Evolutionary conservation across 768 basidiomycete species (phyloP).

Genomic region (Termitomyces eurrhizus): DNA sequence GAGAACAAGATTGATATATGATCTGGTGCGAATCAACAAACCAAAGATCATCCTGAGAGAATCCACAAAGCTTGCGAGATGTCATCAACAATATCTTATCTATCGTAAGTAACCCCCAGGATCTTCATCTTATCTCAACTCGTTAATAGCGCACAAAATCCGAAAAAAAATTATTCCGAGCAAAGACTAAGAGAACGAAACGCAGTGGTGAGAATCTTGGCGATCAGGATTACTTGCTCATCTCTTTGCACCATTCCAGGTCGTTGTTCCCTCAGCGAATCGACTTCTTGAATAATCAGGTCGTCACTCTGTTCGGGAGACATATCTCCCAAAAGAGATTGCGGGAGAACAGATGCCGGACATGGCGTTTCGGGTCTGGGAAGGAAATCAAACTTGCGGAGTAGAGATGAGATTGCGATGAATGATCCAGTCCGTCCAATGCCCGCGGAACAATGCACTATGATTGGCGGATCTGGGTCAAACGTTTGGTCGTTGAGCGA

Average conservation of each 20-base stretch:
- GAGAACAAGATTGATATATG: conserved; percentile 21
- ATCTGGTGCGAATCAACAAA: conserved; percentile 8
- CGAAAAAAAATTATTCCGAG: background rate
- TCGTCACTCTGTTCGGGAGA: conserved; percentile 48
- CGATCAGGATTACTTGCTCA: conserved; percentile 64
- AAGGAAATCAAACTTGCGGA: conserved; percentile 57
- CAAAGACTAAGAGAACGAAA: conserved; percentile 7
- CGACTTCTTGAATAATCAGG: conserved; percentile 65
- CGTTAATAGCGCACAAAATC: background rate
- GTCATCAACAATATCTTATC: conserved; percentile 2
- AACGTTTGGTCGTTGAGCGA: conserved; percentile 25
- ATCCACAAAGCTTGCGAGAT: background rate
- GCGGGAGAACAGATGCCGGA: conserved; percentile 29
- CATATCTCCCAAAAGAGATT: conserved; percentile 58
- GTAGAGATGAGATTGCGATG: conserved; percentile 73
- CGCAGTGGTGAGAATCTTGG: conserved; percentile 46
- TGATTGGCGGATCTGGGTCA: conserved; percentile 69
- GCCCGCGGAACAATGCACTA: conserved; percentile 85
- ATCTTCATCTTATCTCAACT: conserved; percentile 4
- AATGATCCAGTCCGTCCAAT: conserved; percentile 86
- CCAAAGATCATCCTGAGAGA: conserved; percentile 11
- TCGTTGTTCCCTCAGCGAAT: conserved; percentile 75
- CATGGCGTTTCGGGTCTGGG: conserved; percentile 28
- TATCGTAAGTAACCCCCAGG: background rate
- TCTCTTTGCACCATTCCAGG: conserved; percentile 76